Base-by-base conservation (phyloP, 345 rosid genomes). In the Noccaea bulbosa region DNA sequence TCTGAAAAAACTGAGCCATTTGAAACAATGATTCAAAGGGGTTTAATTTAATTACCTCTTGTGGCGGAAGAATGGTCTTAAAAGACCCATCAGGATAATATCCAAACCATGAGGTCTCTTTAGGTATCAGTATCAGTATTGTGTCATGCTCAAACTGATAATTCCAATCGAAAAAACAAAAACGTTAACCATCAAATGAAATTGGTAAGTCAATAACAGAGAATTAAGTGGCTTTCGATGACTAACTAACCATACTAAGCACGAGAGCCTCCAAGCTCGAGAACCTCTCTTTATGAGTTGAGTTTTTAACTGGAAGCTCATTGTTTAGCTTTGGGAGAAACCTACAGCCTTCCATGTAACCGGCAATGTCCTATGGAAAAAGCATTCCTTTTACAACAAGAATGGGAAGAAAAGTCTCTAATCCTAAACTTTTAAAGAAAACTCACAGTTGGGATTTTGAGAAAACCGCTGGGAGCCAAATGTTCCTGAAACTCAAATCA, bases 361-460 rank as follows among this genome's bases (percentile, higher is more conserved):
- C 75, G 2, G 20, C 6, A 5, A 81, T 59, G 65, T 81, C 82
- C 84, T 81, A 53, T 33, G 41, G 30, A 27, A 27, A 67, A 62
- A 55, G 24, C 64, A 27, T 75, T 63, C 0, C 22, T 45, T 75
- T 17, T 63, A 75, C 35, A 30, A 54, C 37, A 70, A 64, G 48
- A 47, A 33, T 5, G 24, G 14, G 0, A 35, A 32, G 11, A 27
- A 27, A 27, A 3, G 30, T 27, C 30, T 37, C 15, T 37, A 48
- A 59, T 24, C 49, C 11, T 11, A 61, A 54, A 5, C 30, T 24
- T 27, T 5, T 4, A 11, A 27, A 17, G 37, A 4, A 14, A 63
- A 82, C 96, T 88, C 47, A 88, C 93, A 6, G 93, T 90, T 3
- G 96, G 96, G 73, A 90, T 87, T 79, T 93, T 90, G 59, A 85